phyloP scores from a whole-genome alignment of 208 protist species.

The Phytomonas sp. region DNA sequence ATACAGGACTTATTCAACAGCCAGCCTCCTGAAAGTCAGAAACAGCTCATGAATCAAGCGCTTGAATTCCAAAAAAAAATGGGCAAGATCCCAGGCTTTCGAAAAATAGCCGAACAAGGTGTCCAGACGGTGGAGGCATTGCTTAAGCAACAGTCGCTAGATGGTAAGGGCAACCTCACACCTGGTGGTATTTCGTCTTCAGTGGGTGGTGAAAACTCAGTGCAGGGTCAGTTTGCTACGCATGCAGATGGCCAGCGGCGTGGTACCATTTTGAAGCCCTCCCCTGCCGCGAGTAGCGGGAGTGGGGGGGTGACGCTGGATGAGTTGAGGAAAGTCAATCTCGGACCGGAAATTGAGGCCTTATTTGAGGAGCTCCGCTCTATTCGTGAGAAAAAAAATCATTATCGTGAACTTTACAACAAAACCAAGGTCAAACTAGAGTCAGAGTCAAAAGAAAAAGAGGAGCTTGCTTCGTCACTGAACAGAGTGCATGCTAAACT shows the following conservation, averaged over 20 bases:
- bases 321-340: constrained; percentile 73
- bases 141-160: constrained; percentile 28
- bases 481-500: constrained; percentile 51
- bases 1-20: constrained; percentile 74
- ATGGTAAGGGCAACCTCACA: not conserved
- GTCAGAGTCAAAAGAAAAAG: constrained; percentile 21
- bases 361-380: constrained; percentile 73
- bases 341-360: constrained; percentile 82
- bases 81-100: constrained; percentile 62
- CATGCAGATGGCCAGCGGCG: constrained; percentile 12
- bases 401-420: constrained; percentile 65
- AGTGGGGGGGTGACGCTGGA: constrained; percentile 53
- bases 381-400: constrained; percentile 73
- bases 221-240: not conserved
- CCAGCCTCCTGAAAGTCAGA: constrained; percentile 68
- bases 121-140: constrained; percentile 61
- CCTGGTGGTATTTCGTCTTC: not conserved
- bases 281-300: not conserved
- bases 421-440: constrained; percentile 25
- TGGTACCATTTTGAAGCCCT: not conserved
- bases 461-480: constrained; percentile 26
- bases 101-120: constrained; percentile 63
- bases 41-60: constrained; percentile 78
- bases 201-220: not conserved
- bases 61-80: constrained; percentile 77